Evolutionary conservation across 2,329 filamentous ascomycete genomes (phyloP).

Genomic region (Calonectria crousiana): DNA sequence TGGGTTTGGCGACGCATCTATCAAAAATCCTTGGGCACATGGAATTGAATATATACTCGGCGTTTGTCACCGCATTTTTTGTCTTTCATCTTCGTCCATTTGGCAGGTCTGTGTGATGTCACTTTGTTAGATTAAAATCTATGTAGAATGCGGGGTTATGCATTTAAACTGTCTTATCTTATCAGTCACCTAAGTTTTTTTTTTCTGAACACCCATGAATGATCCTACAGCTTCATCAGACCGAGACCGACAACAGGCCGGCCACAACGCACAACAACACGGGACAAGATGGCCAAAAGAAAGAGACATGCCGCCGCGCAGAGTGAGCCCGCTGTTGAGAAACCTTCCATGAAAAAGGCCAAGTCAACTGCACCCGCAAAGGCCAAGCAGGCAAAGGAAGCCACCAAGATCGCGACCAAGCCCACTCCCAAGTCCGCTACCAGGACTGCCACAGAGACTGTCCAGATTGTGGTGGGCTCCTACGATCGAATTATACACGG

Average conservation of each 20-base stretch:
- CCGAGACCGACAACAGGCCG: slow-evolving; percentile 15
- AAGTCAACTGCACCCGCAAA: slow-evolving; percentile 34
- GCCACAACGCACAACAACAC: slow-evolving; percentile 26
- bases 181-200: slow-evolving; percentile 47
- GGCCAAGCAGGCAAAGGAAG: slow-evolving; percentile 9
- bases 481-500: slow-evolving; percentile 96
- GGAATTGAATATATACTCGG: slow-evolving; percentile 44
- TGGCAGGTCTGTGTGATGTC: slow-evolving; percentile 8
- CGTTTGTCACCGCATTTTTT: slow-evolving; percentile 31
- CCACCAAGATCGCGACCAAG: slow-evolving; percentile 27
- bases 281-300: slow-evolving; percentile 59
- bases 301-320: slow-evolving; percentile 57
- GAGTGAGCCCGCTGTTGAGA: slow-evolving; percentile 39
- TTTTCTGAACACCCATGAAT: slow-evolving; percentile 26
- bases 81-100: slow-evolving; percentile 10
- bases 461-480: slow-evolving; percentile 92
- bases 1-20: slow-evolving; percentile 24
- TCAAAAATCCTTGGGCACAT: slow-evolving; percentile 28
- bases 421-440: slow-evolving; percentile 42
- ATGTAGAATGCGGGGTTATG: slow-evolving; percentile 39
- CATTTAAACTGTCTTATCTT: slow-evolving; percentile 48
- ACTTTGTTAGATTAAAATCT: background rate
- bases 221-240: slow-evolving; percentile 16
- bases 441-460: slow-evolving; percentile 59
- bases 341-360: slow-evolving; percentile 46